Evolutionary conservation across 306 rosid genomes (phyloP).

Genomic region (Vigna reflexopilosa): DNA sequence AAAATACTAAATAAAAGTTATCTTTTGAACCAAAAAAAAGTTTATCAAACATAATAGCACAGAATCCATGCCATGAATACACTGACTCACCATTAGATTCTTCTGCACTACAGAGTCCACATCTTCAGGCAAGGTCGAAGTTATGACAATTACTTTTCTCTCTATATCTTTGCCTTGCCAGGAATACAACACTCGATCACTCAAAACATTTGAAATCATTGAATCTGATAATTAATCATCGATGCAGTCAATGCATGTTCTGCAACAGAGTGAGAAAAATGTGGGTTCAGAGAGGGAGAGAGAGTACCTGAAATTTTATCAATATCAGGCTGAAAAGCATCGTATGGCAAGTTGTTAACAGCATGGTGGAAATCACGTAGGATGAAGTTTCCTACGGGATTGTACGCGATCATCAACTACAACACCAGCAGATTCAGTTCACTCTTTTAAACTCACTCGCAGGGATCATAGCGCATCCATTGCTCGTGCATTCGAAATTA

Average conservation of each 20-base stretch:
- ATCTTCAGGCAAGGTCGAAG: constrained; percentile 63
- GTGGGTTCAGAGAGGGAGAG: background rate
- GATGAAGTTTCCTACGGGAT: constrained; percentile 61
- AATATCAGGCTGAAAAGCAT: constrained; percentile 58
- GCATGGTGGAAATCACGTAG: constrained; percentile 77
- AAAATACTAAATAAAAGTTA: background rate
- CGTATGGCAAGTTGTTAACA: constrained; percentile 63
- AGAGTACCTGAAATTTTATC: constrained; percentile 48
- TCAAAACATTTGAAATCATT: constrained; percentile 66
- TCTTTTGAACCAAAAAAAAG: constrained; percentile 21
- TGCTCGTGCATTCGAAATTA: constrained; percentile 34
- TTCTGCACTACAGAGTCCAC: constrained; percentile 60
- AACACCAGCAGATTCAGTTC: constrained; percentile 37
- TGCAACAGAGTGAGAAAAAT: constrained; percentile 9
- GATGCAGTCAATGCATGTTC: constrained; percentile 28
- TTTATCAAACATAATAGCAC: constrained; percentile 6
- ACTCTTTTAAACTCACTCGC: constrained; percentile 32
- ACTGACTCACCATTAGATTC: constrained; percentile 60
- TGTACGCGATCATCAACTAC: constrained; percentile 71
- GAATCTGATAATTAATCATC: constrained; percentile 54
- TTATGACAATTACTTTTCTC: constrained; percentile 69
- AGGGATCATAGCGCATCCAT: constrained; percentile 22
- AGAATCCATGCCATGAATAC: constrained; percentile 13
- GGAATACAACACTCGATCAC: constrained; percentile 70
- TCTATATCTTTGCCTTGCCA: constrained; percentile 79